Conservation (phyloP, 2,329 filamentous ascomycete genomes). For the Dactylellina leptospora region DNA sequence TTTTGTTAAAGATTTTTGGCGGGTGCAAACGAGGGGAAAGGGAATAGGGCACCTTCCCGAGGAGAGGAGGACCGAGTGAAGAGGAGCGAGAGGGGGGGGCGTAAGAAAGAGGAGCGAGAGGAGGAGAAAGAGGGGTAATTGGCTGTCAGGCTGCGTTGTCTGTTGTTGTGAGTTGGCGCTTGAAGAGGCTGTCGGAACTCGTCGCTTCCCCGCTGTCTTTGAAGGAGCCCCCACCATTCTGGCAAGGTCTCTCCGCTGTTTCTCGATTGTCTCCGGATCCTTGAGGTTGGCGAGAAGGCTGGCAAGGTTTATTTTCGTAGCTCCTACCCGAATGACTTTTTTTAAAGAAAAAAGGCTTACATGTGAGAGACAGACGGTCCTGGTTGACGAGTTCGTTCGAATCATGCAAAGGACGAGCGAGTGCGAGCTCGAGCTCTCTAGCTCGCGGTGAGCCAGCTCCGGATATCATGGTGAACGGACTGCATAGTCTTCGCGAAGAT, state of each 20-base stretch:
- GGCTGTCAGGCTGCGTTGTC: conserved; percentile 31
- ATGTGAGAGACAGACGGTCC: conserved; percentile 22
- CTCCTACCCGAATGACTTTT: conserved; percentile 15
- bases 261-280: conserved; percentile 27
- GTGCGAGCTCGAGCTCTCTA: conserved; percentile 1
- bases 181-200: conserved; percentile 51
- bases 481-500: conserved; percentile 27
- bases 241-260: conserved; percentile 1
- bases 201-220: conserved; percentile 43
- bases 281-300: conserved; percentile 24
- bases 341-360: too few species aligned
- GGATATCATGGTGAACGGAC: not conserved
- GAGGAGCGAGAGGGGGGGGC: not conserved
- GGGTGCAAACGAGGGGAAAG: conserved; percentile 23
- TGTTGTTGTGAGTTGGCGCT: conserved; percentile 32
- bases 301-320: conserved; percentile 28
- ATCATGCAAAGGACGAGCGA: not conserved
- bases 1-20: conserved; percentile 10
- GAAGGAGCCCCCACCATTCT: conserved; percentile 23
- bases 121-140: conserved; percentile 30
- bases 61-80: conserved; percentile 7
- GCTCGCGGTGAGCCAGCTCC: conserved; percentile 24
- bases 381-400: conserved; percentile 6
- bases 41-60: conserved; percentile 24
- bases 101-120: conserved; percentile 2